Percentiles rank a stretch among this genome's conserved stretches.
phyloP scores from a whole-genome alignment of 257 asterid species.

The Fraxinus cuspidata region DNA sequence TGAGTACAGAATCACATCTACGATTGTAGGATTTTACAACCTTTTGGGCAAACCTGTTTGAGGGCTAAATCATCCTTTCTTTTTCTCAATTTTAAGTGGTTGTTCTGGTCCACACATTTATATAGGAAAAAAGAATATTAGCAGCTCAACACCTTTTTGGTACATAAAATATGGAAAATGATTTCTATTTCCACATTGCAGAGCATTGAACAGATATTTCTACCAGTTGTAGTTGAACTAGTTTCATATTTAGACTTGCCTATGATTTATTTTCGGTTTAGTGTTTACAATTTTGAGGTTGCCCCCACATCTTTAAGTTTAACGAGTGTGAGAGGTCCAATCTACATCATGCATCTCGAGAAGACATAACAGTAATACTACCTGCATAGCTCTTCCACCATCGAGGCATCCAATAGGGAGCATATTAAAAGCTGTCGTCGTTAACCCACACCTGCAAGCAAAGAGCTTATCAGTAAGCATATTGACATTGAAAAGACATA shows the following conservation, averaged over 20 bases:
- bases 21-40: not conserved
- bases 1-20: not conserved
- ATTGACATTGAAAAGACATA: conserved; percentile 7
- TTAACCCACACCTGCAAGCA: conserved; percentile 81
- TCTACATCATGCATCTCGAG: conserved; percentile 22
- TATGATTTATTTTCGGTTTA: not conserved
- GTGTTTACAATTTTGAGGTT: not conserved
- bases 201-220: not conserved
- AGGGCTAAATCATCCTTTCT: not conserved
- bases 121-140: not conserved
- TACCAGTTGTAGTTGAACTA: not conserved
- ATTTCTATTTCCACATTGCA: not conserved
- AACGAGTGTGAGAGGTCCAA: not conserved
- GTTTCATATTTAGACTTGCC: not conserved
- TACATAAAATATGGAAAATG: not conserved
- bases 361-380: conserved; percentile 28
- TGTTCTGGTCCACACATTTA: not conserved
- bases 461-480: conserved; percentile 23
- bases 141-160: not conserved
- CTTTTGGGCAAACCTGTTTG: not conserved
- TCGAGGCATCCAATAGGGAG: conserved; percentile 95
- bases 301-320: not conserved
- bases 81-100: not conserved
- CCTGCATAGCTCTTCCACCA: conserved; percentile 99
- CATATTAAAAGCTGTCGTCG: conserved; percentile 93